Conservation (phyloP, 805 yeast species). For the Candida piceae region DNA sequence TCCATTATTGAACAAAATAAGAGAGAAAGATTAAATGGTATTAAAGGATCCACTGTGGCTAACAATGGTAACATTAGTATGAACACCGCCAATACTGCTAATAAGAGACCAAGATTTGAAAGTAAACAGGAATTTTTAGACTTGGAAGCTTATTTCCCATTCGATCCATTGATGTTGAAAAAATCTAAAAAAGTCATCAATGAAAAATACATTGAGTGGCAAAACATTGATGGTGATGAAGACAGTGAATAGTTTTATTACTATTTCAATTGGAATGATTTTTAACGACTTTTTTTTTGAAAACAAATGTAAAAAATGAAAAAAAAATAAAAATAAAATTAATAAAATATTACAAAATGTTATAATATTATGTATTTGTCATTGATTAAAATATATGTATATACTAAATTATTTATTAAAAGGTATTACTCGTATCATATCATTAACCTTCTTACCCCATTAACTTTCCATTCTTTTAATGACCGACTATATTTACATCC, state of each 20-base stretch:
- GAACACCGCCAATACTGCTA: conserved; percentile 2
- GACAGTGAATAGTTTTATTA: conserved; percentile 16
- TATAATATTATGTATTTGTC: too few species aligned
- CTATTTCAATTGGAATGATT: too few species aligned
- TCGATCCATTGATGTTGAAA: conserved; percentile 81
- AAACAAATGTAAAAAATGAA: too few species aligned
- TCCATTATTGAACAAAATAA: conserved; percentile 89
- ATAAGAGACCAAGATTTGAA: conserved; percentile 16
- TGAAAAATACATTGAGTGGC: conserved; percentile 75
- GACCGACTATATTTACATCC: conserved; percentile 65
- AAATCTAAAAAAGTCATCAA: conserved; percentile 50
- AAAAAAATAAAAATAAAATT: too few species aligned
- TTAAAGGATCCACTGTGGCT: conserved; percentile 24
- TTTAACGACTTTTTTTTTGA: too few species aligned
- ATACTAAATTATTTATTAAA: too few species aligned
- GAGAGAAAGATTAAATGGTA: conserved; percentile 53
- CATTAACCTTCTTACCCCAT: conserved; percentile 71
- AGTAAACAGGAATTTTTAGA: conserved; percentile 77
- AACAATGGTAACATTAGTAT: neutral
- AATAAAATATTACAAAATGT: too few species aligned
- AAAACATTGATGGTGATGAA: conserved; percentile 54
- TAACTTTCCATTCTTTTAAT: conserved; percentile 61
- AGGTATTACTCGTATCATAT: conserved; percentile 39
- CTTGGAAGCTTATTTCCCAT: conserved; percentile 93
- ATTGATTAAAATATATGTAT: too few species aligned